Conservation (phyloP, 345 rosid genomes). For the Euphorbia tirucalli region DNA sequence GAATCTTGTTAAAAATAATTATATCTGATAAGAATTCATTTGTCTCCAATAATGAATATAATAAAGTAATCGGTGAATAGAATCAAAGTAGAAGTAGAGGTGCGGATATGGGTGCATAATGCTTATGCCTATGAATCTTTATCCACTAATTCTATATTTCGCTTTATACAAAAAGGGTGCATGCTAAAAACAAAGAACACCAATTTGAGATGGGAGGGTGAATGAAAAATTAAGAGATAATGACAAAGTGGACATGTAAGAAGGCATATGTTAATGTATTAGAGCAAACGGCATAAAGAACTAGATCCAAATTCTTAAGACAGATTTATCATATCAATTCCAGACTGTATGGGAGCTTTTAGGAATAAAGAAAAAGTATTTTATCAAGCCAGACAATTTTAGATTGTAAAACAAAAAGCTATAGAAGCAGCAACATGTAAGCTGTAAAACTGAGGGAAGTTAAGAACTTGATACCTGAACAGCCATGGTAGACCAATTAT, state of each 20-base stretch:
- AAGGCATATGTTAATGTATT: not conserved
- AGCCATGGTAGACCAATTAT: slow-evolving; percentile 62
- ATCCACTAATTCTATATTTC: not conserved
- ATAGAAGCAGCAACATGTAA: not conserved
- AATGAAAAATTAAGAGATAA: slow-evolving; percentile 11
- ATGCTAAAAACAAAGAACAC: slow-evolving; percentile 10
- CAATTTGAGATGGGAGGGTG: slow-evolving; percentile 11
- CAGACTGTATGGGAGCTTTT: no score
- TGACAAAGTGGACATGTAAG: slow-evolving; percentile 26
- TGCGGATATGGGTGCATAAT: not conserved
- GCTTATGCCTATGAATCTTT: slow-evolving; percentile 7
- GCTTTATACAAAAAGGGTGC: no score
- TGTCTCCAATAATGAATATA: not conserved
- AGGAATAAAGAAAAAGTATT: not conserved
- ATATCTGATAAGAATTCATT: not conserved
- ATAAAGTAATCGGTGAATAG: not conserved
- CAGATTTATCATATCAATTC: slow-evolving; percentile 1
- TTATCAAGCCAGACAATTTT: no score
- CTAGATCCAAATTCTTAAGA: slow-evolving; percentile 4
- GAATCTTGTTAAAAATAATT: not conserved
- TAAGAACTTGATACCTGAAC: slow-evolving; percentile 51
- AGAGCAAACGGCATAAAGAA: slow-evolving; percentile 14
- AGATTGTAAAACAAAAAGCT: not conserved
- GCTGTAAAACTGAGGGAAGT: not conserved
- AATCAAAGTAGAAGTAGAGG: not conserved